A percentile compares a stretch with the other conserved stretches of the same genome.
Evolutionary conservation across 2,329 filamentous ascomycete genomes (phyloP).

Genomic region (Botryotinia calthae): DNA sequence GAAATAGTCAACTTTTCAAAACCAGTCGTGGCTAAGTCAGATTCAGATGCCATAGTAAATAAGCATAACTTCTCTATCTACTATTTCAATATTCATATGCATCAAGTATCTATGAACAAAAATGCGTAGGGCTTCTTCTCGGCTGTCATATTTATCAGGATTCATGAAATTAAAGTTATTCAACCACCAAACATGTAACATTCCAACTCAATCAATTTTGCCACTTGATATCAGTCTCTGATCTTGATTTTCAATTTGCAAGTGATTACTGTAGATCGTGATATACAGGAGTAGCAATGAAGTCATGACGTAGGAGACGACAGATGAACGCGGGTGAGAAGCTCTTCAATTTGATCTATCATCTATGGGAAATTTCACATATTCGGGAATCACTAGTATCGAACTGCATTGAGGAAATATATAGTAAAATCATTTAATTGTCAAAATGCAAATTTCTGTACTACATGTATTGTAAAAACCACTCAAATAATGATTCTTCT

Average conservation of each 20-base stretch:
- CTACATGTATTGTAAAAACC: neutral
- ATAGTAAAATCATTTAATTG: neutral
- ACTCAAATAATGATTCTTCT: neutral
- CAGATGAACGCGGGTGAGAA: neutral
- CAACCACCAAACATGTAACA: accelerated
- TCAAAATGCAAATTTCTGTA: neutral
- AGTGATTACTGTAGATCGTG: neutral
- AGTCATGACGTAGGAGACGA: neutral
- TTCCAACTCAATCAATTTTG: neutral
- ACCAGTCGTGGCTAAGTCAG: too few relatives aligned
- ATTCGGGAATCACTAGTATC: neutral
- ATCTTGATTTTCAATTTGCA: neutral
- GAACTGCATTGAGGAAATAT: neutral
- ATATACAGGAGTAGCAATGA: neutral
- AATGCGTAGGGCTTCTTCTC: neutral
- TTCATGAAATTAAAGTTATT: neutral
- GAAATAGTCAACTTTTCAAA: neutral
- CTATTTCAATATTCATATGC: too few relatives aligned
- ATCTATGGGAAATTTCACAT: neutral
- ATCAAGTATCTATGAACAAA: neutral
- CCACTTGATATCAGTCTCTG: neutral
- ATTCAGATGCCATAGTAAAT: neutral
- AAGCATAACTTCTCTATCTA: neutral
- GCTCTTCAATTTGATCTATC: neutral
- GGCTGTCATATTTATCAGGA: neutral